Conservation (phyloP, 805 yeast genomes). For the Pichia manshurica region DNA sequence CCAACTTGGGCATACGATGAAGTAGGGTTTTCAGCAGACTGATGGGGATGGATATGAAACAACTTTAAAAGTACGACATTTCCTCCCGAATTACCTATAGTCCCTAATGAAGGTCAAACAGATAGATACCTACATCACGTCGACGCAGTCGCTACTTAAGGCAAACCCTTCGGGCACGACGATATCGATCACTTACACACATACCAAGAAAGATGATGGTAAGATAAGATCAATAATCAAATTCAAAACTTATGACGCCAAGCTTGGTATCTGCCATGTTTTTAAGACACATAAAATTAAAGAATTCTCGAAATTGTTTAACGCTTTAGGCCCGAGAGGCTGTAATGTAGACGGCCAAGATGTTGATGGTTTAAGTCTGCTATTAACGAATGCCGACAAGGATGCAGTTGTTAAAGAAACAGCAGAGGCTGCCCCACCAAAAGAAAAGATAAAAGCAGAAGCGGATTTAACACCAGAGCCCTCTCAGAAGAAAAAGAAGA, state of each 20-base stretch:
- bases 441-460: neutral
- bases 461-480: neutral
- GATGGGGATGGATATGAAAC: too few relatives aligned
- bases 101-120: constrained; percentile 22
- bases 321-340: constrained; percentile 66
- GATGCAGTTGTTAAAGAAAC: constrained; percentile 13
- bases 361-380: constrained; percentile 24
- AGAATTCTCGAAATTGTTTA: constrained; percentile 66
- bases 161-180: constrained; percentile 27
- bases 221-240: constrained; percentile 28
- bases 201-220: constrained; percentile 22
- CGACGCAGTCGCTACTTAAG: constrained; percentile 25
- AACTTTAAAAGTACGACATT: too few relatives aligned
- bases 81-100: too few relatives aligned
- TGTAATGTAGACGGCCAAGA: constrained; percentile 25
- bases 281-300: constrained; percentile 57
- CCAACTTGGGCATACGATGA: too few relatives aligned
- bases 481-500: constrained; percentile 13
- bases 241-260: constrained; percentile 63
- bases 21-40: too few relatives aligned
- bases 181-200: constrained; percentile 31
- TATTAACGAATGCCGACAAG: constrained; percentile 22
- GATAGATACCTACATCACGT: constrained; percentile 28
- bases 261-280: constrained; percentile 54
- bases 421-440: neutral